phyloP scores from a whole-genome alignment of 1,284 basidiomycete species.

The Testicularia cyperi region DNA sequence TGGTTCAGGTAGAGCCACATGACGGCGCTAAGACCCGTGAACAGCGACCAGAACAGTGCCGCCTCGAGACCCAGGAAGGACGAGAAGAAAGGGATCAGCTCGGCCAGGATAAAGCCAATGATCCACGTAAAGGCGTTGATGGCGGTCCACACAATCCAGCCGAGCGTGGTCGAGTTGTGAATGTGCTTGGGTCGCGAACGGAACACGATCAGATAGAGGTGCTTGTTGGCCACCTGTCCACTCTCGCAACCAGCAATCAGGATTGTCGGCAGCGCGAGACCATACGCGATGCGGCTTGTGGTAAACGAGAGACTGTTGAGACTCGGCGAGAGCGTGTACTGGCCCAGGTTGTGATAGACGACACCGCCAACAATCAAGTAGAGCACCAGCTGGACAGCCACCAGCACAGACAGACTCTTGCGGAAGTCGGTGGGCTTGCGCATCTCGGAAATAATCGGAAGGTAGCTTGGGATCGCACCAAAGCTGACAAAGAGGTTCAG shows the following conservation, averaged over 20 bases:
- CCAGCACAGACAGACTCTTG: constrained; percentile 36
- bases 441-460: constrained; percentile 55
- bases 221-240: constrained; percentile 48
- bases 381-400: constrained; percentile 42
- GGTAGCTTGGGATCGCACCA: constrained; percentile 44
- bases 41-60: constrained; percentile 48
- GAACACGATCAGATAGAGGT: constrained; percentile 44
- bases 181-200: constrained; percentile 36
- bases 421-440: constrained; percentile 41
- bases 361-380: constrained; percentile 53
- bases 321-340: constrained; percentile 51
- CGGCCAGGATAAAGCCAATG: constrained; percentile 44
- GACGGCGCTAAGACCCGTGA: constrained; percentile 33
- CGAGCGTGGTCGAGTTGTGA: constrained; percentile 26
- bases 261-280: constrained; percentile 49
- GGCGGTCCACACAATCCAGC: constrained; percentile 42
- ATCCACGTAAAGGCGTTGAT: constrained; percentile 51
- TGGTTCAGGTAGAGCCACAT: constrained; percentile 52
- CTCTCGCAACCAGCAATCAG: constrained; percentile 50
- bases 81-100: constrained; percentile 48
- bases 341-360: constrained; percentile 50
- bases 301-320: constrained; percentile 39
- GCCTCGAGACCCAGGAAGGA: constrained; percentile 43
- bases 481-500: constrained; percentile 48
- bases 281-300: constrained; percentile 47